phyloP scores from a whole-genome alignment of 345 rosid species.

The Lagerstroemia speciosa region DNA sequence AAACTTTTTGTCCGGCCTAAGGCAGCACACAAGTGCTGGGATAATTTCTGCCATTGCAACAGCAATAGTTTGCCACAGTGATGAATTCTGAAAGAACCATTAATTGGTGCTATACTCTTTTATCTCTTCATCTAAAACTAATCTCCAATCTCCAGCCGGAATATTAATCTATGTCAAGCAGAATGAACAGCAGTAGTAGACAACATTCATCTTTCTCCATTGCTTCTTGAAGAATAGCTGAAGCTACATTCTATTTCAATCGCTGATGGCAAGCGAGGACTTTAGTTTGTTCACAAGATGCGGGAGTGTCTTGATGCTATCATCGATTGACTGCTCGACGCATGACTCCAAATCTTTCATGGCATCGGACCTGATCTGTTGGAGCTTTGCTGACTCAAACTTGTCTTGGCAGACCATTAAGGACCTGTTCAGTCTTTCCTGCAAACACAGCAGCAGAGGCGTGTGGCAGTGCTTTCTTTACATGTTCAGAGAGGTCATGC shows the following conservation, averaged over 20 bases:
- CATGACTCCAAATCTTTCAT: slow-evolving; percentile 58
- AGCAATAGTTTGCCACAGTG: no score
- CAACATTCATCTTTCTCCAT: background rate
- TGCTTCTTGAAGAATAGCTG: background rate
- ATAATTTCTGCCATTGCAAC: no score
- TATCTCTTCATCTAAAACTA: background rate
- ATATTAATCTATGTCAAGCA: background rate
- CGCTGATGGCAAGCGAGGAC: slow-evolving; percentile 32
- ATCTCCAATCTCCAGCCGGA: background rate
- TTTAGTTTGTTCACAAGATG: slow-evolving; percentile 62
- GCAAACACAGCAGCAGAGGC: slow-evolving; percentile 10
- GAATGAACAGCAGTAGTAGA: background rate
- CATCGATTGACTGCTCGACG: slow-evolving; percentile 61
- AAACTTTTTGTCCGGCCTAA: no score
- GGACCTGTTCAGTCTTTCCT: slow-evolving; percentile 83
- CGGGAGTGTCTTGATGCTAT: slow-evolving; percentile 55
- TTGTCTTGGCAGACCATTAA: slow-evolving; percentile 88
- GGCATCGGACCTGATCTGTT: slow-evolving; percentile 40
- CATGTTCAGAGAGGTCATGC: background rate
- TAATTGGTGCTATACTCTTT: background rate
- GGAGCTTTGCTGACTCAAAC: slow-evolving; percentile 67
- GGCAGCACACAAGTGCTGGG: no score
- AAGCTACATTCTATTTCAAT: slow-evolving; percentile 11
- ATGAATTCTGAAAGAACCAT: background rate
- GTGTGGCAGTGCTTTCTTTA: background rate